A percentile compares a stretch with the other conserved stretches of the same genome.
These are phyloP conservation scores for Elaeis oleifera DNA, from an alignment of 202 grass and related monocot genomes.

Conservation along the genomic window DNA sequence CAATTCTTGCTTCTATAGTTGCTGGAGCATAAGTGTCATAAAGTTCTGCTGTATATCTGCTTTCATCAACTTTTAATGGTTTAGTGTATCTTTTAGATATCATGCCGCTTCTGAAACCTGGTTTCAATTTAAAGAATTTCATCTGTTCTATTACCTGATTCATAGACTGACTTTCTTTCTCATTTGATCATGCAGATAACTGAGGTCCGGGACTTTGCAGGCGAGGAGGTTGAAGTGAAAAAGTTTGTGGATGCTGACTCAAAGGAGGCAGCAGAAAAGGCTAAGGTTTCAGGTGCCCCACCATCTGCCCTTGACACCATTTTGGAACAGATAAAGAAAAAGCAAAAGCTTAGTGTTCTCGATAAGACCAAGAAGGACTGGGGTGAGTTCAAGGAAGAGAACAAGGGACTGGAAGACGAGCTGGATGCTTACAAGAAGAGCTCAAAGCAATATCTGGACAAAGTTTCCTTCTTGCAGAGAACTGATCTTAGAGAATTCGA, in stretches of 20 bases:
- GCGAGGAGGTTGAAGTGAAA: constrained; percentile 82
- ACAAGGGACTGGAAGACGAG: constrained; percentile 45
- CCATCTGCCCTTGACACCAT: constrained; percentile 53
- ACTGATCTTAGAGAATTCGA: constrained; percentile 84
- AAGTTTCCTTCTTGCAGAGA: constrained; percentile 81
- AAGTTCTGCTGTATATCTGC: too few species aligned
- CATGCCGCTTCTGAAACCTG: too few species aligned
- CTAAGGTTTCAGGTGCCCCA: constrained; percentile 33
- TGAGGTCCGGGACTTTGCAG: constrained; percentile 84
- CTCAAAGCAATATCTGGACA: constrained; percentile 89
- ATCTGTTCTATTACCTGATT: too few species aligned
- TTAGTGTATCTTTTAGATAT: too few species aligned
- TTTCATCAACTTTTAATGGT: too few species aligned
- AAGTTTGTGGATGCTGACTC: constrained; percentile 88
- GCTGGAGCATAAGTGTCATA: too few species aligned
- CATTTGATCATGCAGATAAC: constrained; percentile 48
- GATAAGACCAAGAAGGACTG: constrained; percentile 98
- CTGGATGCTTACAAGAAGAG: constrained; percentile 17
- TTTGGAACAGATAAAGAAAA: constrained; percentile 95
- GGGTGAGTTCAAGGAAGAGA: constrained; percentile 95
- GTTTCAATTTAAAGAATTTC: too few species aligned
- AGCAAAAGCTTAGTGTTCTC: constrained; percentile 83
- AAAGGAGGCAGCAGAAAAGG: constrained; percentile 79
- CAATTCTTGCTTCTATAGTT: too few species aligned
- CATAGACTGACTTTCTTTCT: constrained; percentile 13